Base-by-base conservation (phyloP, 768 basidiomycete genomes). In the Russula brevipes region DNA sequence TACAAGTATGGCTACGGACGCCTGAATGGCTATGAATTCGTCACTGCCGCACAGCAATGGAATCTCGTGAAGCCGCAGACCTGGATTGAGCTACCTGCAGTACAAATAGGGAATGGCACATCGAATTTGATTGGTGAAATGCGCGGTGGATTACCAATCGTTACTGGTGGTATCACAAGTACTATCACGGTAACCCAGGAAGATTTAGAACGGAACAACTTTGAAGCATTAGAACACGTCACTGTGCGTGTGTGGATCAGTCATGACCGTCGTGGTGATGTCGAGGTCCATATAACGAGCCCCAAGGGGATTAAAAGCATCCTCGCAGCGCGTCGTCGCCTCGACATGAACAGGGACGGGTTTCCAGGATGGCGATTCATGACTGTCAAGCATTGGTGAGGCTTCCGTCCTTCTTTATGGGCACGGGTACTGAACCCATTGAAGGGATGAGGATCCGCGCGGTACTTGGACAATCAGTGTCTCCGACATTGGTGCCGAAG, bases 301-400 rank as follows among this genome's bases (percentile, higher is more conserved):
- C 96, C 97, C 0, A 84, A 83, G 50, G 93, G 93, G 11, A 79
- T 98, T 65, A 86, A 77, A 72, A 97, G 94, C 71, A 79, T 98
- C 14, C 75, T 99, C 45, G 95, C 89, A 24, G 84, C 85, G 19
- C 80, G 79, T 60, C 83, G 97, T 65, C 70, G 78, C 39, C 78
- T 78, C 12, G 97, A 99, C 71, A 72, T 72, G 42, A 86, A 82
- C 17, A 73, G 70, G 5, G 80, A 79, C 9, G 96, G 97, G 9
- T 96, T 82, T 73, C 84, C 84, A n/a, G 95, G 92, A 0, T 99
- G 97, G 97, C 87, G 82, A n/a, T 99, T 99, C 73, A 98, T 98
- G 94, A 85, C 85, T 38, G 83, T 98, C 60, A 99, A 99, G 75
- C 97, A 99, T 71, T 99, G 97, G 96, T 95, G 61, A 73, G 85